A percentile compares a stretch with the other conserved stretches of the same genome.
phyloP scores from a whole-genome alignment of 2,329 filamentous ascomycete genomes.

The Fusarium brachygibbosum region DNA sequence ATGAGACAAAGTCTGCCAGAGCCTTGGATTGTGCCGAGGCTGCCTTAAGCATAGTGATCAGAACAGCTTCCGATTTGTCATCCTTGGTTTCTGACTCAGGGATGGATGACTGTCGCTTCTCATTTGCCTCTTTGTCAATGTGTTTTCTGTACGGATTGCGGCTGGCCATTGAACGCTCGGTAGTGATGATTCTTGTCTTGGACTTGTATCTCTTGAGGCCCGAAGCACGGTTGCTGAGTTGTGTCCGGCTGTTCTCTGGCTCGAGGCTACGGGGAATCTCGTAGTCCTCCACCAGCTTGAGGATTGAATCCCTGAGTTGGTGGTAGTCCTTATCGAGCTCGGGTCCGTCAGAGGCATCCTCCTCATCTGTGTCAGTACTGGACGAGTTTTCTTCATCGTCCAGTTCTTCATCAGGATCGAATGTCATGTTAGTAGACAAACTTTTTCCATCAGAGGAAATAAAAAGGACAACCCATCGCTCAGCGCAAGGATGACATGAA shows the following conservation, averaged over 20 bases:
- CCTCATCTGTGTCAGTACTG: constrained; percentile 71
- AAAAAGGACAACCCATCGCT: constrained; percentile 86
- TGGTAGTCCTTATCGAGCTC: constrained; percentile 85
- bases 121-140: constrained; percentile 27
- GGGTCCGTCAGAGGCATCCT: constrained; percentile 70
- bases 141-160: constrained; percentile 69
- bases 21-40: constrained; percentile 82
- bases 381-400: constrained; percentile 76
- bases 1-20: constrained; percentile 84
- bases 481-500: constrained; percentile 81
- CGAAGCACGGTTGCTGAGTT: constrained; percentile 79
- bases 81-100: constrained; percentile 42
- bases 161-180: constrained; percentile 66
- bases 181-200: constrained; percentile 69
- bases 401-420: constrained; percentile 74
- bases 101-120: constrained; percentile 20
- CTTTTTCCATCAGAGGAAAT: constrained; percentile 79
- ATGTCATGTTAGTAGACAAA: constrained; percentile 79
- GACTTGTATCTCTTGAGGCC: constrained; percentile 71
- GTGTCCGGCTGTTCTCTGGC: constrained; percentile 69
- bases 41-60: constrained; percentile 80
- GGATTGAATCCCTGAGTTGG: constrained; percentile 82
- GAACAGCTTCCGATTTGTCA: constrained; percentile 64
- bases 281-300: constrained; percentile 85
- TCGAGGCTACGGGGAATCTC: constrained; percentile 79